Evolutionary conservation across 306 rosid genomes (phyloP).

Genomic region (Malus sieversii): DNA sequence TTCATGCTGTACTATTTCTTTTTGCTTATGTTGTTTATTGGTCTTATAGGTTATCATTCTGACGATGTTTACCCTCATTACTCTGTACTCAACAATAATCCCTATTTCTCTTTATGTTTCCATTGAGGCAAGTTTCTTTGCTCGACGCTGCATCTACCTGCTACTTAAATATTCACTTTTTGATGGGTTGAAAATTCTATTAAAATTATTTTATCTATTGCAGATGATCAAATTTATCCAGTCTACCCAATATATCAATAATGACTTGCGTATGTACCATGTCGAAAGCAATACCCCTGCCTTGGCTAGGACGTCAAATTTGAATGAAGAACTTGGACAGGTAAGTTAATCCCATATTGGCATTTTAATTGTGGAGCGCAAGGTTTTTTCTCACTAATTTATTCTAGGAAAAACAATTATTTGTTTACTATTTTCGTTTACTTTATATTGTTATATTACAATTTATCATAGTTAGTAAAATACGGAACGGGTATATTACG

Average conservation of each 20-base stretch:
- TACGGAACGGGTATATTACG: too few relatives aligned
- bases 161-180: slow-evolving; percentile 4
- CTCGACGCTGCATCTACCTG: not conserved
- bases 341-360: slow-evolving; percentile 25
- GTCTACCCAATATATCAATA: slow-evolving; percentile 88
- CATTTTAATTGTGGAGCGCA: not conserved
- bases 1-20: slow-evolving; percentile 4
- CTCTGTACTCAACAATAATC: slow-evolving; percentile 85
- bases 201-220: slow-evolving; percentile 12
- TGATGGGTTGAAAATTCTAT: slow-evolving; percentile 15
- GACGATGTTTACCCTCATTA: slow-evolving; percentile 90
- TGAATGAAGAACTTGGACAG: slow-evolving; percentile 99
- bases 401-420: not conserved
- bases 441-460: not conserved
- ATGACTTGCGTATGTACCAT: slow-evolving; percentile 87
- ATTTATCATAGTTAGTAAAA: not conserved
- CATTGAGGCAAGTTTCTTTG: slow-evolving; percentile 68
- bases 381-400: not conserved
- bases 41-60: slow-evolving; percentile 65
- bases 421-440: not conserved
- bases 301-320: slow-evolving; percentile 92
- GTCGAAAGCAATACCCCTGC: slow-evolving; percentile 88
- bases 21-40: slow-evolving; percentile 20
- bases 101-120: slow-evolving; percentile 98
- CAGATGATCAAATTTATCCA: slow-evolving; percentile 99